Percentiles rank a stretch among this genome's conserved stretches.
Evolutionary conservation across 345 rosid species (phyloP).

Genomic region (Excoecaria cochinchinensis): DNA sequence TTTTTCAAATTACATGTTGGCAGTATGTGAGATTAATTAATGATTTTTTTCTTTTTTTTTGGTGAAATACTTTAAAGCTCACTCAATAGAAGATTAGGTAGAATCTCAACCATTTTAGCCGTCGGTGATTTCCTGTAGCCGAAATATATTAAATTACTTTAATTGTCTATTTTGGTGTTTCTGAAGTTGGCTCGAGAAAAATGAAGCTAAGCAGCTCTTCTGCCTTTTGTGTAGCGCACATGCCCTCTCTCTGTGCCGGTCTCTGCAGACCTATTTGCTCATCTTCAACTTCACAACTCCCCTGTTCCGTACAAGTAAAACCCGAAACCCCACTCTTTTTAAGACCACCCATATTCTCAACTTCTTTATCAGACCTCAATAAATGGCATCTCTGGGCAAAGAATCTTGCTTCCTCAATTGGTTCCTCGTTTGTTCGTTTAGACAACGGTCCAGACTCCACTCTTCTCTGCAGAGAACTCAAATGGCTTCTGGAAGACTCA

Average conservation of each 20-base stretch:
- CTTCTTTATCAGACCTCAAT: slow-evolving; percentile 48
- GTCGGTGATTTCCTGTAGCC: too few relatives aligned
- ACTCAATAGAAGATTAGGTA: too few relatives aligned
- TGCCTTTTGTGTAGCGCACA: neutral
- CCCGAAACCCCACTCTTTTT: slow-evolving; percentile 57
- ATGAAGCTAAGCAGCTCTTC: slow-evolving; percentile 16
- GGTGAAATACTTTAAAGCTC: too few relatives aligned
- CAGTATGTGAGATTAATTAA: too few relatives aligned
- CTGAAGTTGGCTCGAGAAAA: neutral
- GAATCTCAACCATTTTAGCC: too few relatives aligned
- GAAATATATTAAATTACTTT: too few relatives aligned
- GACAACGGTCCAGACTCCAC: slow-evolving; percentile 66
- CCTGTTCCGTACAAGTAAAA: slow-evolving; percentile 13
- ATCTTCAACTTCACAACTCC: slow-evolving; percentile 1
- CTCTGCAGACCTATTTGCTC: slow-evolving; percentile 19
- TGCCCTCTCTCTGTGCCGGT: slow-evolving; percentile 6
- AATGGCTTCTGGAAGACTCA: slow-evolving; percentile 77
- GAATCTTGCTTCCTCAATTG: slow-evolving; percentile 53
- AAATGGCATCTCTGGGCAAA: slow-evolving; percentile 86
- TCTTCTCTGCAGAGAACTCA: slow-evolving; percentile 66
- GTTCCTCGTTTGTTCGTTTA: slow-evolving; percentile 40
- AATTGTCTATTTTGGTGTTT: neutral
- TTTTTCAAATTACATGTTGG: too few relatives aligned
- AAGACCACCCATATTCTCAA: slow-evolving; percentile 42
- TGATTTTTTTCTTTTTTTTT: too few relatives aligned